Base-by-base conservation (phyloP, 441 rosid genomes). In the Bocquillonia castaneifolia region DNA sequence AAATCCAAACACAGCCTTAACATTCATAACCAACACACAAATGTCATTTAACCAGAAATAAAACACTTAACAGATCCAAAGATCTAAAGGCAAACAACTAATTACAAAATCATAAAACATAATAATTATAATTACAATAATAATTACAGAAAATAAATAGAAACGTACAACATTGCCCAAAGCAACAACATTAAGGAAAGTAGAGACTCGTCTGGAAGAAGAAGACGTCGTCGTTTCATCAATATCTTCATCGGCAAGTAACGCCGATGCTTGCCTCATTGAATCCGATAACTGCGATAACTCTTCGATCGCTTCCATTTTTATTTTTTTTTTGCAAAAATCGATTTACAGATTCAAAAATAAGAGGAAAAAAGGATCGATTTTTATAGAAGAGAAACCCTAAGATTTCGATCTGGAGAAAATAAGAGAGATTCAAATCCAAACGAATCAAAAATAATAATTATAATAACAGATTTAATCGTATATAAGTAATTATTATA, bases 221-320 rank as follows among this genome's bases (percentile, higher is more conserved):
- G 84, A 66, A 26, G 89, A 81, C 64, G 78, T 45, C 32, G 77
- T 55, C 64, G 74, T 78, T 58, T 93, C 92, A 60, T 88, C 98
- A 40, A 85, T 72, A 72, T 89, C 97, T 67, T 93, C 98, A 59
- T 93, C 96, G 64, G 97, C 96, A 40, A 93, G 96, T 59, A 93
- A 73, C 54, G 90, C 78, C 18, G 87, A 70, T 9, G 94, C 98
- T 72, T 89, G 96, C 72, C 83, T 77, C 91, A 93, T 93, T 59
- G 94, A 80, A 66, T 89, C 96, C 32, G 97, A 78, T 6, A 93
- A 85, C 87, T 86, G 90, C 17, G 76, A 57, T 73, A 93, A 80
- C 71, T 93, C 97, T 34, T 89, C 96, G 83, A 93, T 93, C 83
- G 94, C 98, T 80, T 93, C 98, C 98, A 93, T 93, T n/a, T 34